Conservation (phyloP, 345 rosid genomes). For the Camelina neglecta region DNA sequence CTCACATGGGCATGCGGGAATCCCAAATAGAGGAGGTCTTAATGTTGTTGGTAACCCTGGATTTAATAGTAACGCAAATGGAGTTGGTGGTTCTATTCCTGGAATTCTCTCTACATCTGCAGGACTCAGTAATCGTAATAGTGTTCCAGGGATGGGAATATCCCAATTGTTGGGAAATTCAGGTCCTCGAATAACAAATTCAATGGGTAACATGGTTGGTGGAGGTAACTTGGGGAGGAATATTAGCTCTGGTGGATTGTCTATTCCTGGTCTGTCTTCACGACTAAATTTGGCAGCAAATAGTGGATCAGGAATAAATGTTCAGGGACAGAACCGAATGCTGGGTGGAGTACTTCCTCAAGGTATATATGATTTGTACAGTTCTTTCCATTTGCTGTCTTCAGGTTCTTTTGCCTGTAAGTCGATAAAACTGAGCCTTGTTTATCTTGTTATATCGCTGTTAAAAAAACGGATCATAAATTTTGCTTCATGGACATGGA, state of each 20-base stretch:
- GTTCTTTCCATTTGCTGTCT: constrained; percentile 1
- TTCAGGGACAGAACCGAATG: constrained; percentile 91
- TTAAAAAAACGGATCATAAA: neutral
- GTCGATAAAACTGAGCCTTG: constrained; percentile 12
- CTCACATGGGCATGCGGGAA: constrained; percentile 92
- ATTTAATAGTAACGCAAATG: constrained; percentile 81
- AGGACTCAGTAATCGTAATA: constrained; percentile 77
- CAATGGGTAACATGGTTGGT: constrained; percentile 94
- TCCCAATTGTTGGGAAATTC: constrained; percentile 91
- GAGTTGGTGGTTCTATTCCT: constrained; percentile 91
- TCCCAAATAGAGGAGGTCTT: constrained; percentile 86
- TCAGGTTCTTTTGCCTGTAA: neutral
- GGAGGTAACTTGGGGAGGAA: constrained; percentile 87
- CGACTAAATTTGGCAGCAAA: constrained; percentile 73
- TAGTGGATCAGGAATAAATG: constrained; percentile 81
- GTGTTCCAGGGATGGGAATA: constrained; percentile 86
- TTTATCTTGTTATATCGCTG: constrained; percentile 7
- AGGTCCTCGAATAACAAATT: constrained; percentile 80
- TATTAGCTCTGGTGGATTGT: constrained; percentile 85
- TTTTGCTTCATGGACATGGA: constrained; percentile 21
- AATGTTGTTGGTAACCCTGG: constrained; percentile 90
- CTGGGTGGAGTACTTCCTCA: constrained; percentile 88
- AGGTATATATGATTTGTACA: constrained; percentile 54
- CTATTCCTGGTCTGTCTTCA: constrained; percentile 87
- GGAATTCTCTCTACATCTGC: constrained; percentile 94